Evolutionary conservation across 768 basidiomycete species (phyloP), one percentile per base, ranked within the genome.

Genomic region (Mycena latifolia): DNA sequence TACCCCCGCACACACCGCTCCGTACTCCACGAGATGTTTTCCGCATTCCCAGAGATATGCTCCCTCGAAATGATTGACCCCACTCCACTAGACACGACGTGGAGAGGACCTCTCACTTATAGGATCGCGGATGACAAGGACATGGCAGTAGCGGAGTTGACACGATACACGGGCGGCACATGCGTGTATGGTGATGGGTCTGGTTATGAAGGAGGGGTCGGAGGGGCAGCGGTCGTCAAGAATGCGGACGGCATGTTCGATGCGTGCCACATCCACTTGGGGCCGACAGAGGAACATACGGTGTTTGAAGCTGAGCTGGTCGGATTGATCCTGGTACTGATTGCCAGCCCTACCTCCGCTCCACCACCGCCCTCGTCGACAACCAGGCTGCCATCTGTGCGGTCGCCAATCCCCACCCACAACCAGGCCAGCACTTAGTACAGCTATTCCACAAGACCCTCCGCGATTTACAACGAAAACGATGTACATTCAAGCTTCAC

Each of bases 61-160:
- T 43, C 39, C 41, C 41, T 56, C 39, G 55, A 56, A 56, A 43
- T 27, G 28, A 29, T 56, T 29, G 55, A 56, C 55, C 55, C 55
- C 43, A 56, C 43, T 46, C 55, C 55, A 56, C 43, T 46, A 56
- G 41, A 46, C 20, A 43, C 43, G 55, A 56, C 55, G 39, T 56
- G 55, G 55, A 41, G 7, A 54, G 53, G 35, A 24, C 53, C 53
- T 54, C 17, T 54, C 53, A 54, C 53, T 18, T 25, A 5, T 24
- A 24, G 53, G 53, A 54, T 54, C 39, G 53, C 53, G 39, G 53
- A 54, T 35, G 9, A 54, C 53, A 54, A 54, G 25, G 53, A 54
- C 53, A 54, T 54, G 53, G 53, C 53, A 12, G 39, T 54, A 35
- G 35, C 5, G 53, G 53, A 54, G 53, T 18, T 54, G 35, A 35